Percentiles rank a stretch among this genome's conserved stretches.
These are phyloP conservation scores for Stevia rebaudiana DNA, from an alignment of 140 eudicot species.

Conservation along the genomic window DNA sequence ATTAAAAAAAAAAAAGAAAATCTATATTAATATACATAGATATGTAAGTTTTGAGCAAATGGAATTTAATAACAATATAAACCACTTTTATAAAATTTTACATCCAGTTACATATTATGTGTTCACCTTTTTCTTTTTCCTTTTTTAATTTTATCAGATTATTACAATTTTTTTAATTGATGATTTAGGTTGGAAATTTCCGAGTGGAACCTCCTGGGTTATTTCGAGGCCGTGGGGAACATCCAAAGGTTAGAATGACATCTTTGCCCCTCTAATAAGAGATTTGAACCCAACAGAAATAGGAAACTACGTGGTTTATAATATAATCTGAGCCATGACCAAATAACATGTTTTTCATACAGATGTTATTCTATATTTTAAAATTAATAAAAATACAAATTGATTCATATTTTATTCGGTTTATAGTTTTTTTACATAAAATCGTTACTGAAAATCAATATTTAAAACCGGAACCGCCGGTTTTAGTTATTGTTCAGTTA, in stretches of 20 bases:
- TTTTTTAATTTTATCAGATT: background rate
- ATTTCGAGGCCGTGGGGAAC: slow-evolving; percentile 98
- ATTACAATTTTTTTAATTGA: background rate
- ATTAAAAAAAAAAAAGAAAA: background rate
- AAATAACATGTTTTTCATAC: background rate
- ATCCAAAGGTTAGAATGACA: slow-evolving; percentile 68
- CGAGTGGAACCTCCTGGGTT: slow-evolving; percentile 98
- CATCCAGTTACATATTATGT: background rate
- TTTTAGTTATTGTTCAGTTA: background rate
- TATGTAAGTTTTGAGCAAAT: background rate
- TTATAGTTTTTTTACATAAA: background rate
- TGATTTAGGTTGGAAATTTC: slow-evolving; percentile 80
- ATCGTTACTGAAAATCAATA: background rate
- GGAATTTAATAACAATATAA: background rate
- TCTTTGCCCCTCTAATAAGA: slow-evolving; percentile 5
- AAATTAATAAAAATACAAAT: background rate
- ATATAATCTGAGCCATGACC: too few species aligned
- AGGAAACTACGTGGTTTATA: too few species aligned
- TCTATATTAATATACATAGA: background rate
- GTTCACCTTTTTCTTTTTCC: background rate
- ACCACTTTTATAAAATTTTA: background rate
- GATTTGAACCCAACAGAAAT: background rate
- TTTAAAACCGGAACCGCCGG: background rate
- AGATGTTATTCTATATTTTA: background rate
- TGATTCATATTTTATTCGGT: background rate